These are phyloP conservation scores for Russula earlei DNA, from an alignment of 768 basidiomycete species.

Conservation along the genomic window DNA sequence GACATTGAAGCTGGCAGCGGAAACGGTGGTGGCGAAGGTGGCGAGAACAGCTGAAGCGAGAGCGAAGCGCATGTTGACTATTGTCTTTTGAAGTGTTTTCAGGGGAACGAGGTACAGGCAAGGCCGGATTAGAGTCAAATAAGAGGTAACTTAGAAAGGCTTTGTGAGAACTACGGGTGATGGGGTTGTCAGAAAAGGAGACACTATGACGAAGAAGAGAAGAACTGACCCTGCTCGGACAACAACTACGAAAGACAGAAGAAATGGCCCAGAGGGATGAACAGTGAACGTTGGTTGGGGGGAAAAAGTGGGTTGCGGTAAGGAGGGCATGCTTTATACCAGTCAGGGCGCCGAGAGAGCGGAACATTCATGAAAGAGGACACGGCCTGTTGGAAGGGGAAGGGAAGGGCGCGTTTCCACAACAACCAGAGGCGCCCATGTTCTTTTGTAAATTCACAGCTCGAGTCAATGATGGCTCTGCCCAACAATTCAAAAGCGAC, in stretches of 20 bases:
- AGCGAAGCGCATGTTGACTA: constrained; percentile 14
- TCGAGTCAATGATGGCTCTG: not conserved
- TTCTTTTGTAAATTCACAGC: not conserved
- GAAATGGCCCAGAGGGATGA: constrained; percentile 25
- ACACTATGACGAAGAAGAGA: not conserved
- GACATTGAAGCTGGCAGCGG: constrained; percentile 3
- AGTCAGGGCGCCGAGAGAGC: not conserved
- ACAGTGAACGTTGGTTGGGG: constrained; percentile 4
- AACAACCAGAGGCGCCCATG: not conserved
- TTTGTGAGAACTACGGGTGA: constrained; percentile 17
- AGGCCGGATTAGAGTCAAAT: not conserved
- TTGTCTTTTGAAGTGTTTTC: constrained; percentile 7
- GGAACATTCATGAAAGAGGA: too few species aligned
- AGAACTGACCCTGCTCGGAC: constrained; percentile 38
- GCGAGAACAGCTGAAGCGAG: constrained; percentile 7
- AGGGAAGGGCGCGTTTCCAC: constrained; percentile 6
- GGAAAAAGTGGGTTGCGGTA: constrained; percentile 4
- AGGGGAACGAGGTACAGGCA: not conserved
- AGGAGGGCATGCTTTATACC: constrained; percentile 3
- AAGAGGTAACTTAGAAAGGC: not conserved
- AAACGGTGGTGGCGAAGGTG: constrained; percentile 8
- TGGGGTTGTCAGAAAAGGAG: not conserved
- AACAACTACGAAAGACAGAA: constrained; percentile 28
- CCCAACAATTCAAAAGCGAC: not conserved
- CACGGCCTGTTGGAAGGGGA: too few species aligned